A percentile compares a stretch with the other conserved stretches of the same genome.
phyloP scores from a whole-genome alignment of 139 green algal species.

The Micractinium sp. region DNA sequence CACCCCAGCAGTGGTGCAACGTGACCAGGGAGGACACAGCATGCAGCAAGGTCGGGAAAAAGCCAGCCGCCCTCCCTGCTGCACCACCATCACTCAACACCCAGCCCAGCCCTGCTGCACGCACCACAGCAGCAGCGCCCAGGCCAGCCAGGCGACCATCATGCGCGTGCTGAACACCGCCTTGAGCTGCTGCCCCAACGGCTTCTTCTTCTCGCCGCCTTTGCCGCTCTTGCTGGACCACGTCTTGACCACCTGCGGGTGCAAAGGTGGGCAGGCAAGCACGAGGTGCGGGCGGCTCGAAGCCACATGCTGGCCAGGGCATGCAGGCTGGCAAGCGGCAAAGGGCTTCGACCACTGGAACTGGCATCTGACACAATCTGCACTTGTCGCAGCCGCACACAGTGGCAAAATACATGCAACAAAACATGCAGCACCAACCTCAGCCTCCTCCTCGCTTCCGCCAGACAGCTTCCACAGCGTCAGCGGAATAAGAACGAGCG shows the following conservation, averaged over 20 bases:
- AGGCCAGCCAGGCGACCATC: conserved; percentile 37
- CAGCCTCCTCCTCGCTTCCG: conserved; percentile 42
- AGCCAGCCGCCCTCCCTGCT: background rate
- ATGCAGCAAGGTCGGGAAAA: conserved; percentile 25
- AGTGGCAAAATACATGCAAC: background rate
- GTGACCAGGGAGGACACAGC: background rate
- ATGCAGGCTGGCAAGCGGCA: background rate
- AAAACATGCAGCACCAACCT: conserved; percentile 35
- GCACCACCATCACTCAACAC: background rate
- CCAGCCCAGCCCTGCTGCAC: background rate
- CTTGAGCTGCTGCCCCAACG: background rate
- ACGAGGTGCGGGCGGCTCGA: background rate
- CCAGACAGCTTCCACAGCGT: conserved; percentile 73
- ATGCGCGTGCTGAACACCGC: conserved; percentile 7
- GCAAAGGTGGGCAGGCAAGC: background rate
- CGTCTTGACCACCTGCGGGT: conserved; percentile 24
- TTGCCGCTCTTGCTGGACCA: conserved; percentile 39
- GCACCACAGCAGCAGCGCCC: conserved; percentile 40
- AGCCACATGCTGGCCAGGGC: background rate
- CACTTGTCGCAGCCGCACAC: background rate
- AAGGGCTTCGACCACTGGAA: background rate
- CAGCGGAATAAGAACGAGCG: conserved; percentile 76
- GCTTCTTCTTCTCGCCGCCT: background rate
- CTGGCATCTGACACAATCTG: background rate
- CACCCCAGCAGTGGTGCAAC: too few relatives aligned